Evolutionary conservation across 2,329 filamentous ascomycete genomes (phyloP), one percentile per base, ranked within the genome.

Genomic region (Aspergillus oerlinghausenensis): DNA sequence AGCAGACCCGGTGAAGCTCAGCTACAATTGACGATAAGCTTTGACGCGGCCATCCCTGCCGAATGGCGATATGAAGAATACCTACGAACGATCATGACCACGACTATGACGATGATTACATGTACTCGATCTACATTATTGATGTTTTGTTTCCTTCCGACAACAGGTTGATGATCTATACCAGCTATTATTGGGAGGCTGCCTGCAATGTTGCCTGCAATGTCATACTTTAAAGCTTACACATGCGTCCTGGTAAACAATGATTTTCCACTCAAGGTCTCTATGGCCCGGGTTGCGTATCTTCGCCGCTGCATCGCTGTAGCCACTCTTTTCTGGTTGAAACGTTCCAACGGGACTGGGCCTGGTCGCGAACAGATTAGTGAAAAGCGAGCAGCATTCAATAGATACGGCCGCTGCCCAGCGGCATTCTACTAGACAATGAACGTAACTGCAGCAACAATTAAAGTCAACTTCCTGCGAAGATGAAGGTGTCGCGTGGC

Each of bases 101-200:
- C 63, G 58, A 69, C 49, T 61, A 67, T 55, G 55, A 62, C 56
- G 59, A 70, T 55, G 60, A 68, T 60, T 40, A 40, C 38, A 21
- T 47, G 43, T 47, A 47, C 43, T n/a, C 6, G 43, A 23, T 47
- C 6, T 17, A 11, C n/a, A 48, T 54, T 42, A 49, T 53, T 52
- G 52, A 28, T 54, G 28, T 28, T 54, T 54, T 45, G 43, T 48
- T 54, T 38, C 40, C 7, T 38, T 38, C 4, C 32, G 5, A 38
- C 32, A 7, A 38, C 32, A 5, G 32, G 32, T 38, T 38, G 32
- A 11, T 63, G 42, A 56, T 52, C 56, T 51, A 49, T 57, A 35
- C 47, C 54, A 38, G 56, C 43, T 51, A 57, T 61, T 56, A 57
- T 32, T 59, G 57, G 59, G 57, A 58, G 56, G 58, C 43, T 60